Evolutionary conservation across 2,329 filamentous ascomycete species (phyloP), one percentile per base, ranked within the genome.

Genomic region (Pseudocercospora cruenta): DNA sequence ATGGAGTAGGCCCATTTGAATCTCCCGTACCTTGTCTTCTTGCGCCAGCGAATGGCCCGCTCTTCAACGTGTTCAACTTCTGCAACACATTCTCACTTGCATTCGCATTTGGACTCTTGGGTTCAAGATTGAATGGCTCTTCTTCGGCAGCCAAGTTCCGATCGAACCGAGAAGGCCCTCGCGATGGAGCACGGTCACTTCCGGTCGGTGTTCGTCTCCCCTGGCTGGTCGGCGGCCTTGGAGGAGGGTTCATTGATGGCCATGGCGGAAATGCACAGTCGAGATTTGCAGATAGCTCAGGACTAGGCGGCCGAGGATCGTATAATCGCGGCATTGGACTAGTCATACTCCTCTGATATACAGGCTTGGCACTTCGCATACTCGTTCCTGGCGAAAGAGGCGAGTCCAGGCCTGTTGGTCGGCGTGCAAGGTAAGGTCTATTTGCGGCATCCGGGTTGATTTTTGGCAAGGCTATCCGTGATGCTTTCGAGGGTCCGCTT

Each of bases 41-140:
- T 28, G 62, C 62, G 28, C 82, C 74, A 68, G 87, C 85, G 70
- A 91, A 90, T 0, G 89, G 88, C 0, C 87, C 88, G 0, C 88
- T 86, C 2, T 85, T 83, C 70, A 90, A 87, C 6, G 81, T 84
- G 70, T 90, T 85, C 81, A 90, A 85, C 63, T 85, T 85, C 66
- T 85, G 81, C 71, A 89, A 73, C 33, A 90, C 45, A 62, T 72
- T 78, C 58, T 76, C 78, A 62, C 74, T 75, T n/a, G 70, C 76
- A 45, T 69, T 74, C 1, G 69, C 70, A 60, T 70, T 74, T 28
- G 85, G 83, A 67, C 81, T 86, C 43, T 77, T 77, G 1, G 82
- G 78, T 19, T 81, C 81, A 4, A 70, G 33, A 28, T 54, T 57
- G 36, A 64, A 67, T 16, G 63, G 61, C 61, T 65, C 67, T 65